Percentiles rank a stretch among this genome's conserved stretches.
phyloP scores from a whole-genome alignment of 176 grass and related monocot genomes.

The Musa beccarii region DNA sequence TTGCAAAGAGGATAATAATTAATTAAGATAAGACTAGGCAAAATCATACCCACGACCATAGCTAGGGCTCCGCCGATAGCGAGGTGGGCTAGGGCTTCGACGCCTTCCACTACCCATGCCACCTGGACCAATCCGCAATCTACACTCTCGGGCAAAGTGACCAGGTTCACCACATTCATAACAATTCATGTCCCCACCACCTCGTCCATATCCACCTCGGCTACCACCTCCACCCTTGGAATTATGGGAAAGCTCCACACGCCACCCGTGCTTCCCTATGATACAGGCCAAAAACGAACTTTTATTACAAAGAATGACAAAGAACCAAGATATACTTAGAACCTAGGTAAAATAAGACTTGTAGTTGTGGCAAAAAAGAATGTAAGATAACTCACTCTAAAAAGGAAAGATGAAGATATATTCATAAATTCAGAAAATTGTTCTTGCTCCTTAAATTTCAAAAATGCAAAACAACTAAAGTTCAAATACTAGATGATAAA shows the following conservation, averaged over 20 bases:
- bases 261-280: conserved; percentile 26
- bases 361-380: too few relatives aligned
- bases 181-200: conserved; percentile 21
- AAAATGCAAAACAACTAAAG: too few relatives aligned
- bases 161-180: conserved; percentile 29
- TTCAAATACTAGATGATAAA: too few relatives aligned
- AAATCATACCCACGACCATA: conserved; percentile 18
- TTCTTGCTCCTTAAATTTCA: too few relatives aligned
- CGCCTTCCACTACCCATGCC: conserved; percentile 22
- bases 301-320: neutral
- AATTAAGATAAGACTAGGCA: neutral
- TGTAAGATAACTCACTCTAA: too few relatives aligned
- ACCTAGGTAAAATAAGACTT: too few relatives aligned
- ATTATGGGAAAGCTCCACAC: conserved; percentile 27
- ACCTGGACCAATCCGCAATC: conserved; percentile 12
- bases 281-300: neutral
- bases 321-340: too few relatives aligned
- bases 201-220: conserved; percentile 2
- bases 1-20: too few relatives aligned
- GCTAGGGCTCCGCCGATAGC: conserved; percentile 20
- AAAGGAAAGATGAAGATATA: too few relatives aligned
- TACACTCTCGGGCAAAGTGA: conserved; percentile 29
- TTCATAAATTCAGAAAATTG: too few relatives aligned
- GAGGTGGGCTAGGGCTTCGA: conserved; percentile 18
- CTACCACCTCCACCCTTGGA: conserved; percentile 19